These are phyloP conservation scores for Sindora glabra DNA, from an alignment of 306 rosid species.

Conservation along the genomic window DNA sequence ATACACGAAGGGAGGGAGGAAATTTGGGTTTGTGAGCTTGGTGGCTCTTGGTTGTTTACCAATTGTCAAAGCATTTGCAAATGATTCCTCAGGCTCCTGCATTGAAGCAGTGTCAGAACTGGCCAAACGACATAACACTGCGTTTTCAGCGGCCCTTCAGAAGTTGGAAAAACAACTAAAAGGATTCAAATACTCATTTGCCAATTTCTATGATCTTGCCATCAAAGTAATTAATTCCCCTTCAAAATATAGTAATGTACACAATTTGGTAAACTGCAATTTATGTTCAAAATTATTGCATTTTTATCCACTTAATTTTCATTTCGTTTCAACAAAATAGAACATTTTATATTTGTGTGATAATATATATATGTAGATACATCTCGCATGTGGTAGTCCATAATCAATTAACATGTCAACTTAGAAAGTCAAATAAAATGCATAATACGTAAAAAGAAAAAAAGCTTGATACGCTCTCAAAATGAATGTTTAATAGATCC, in stretches of 20 bases:
- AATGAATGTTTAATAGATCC: too few species aligned
- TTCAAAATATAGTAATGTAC: slow-evolving; percentile 29
- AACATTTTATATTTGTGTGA: too few species aligned
- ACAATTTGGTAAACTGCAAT: too few species aligned
- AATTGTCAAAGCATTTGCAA: not conserved
- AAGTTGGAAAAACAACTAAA: not conserved
- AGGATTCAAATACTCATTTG: slow-evolving; percentile 25
- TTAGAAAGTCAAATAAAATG: too few species aligned
- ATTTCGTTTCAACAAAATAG: too few species aligned
- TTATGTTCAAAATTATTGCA: too few species aligned
- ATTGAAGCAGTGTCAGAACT: not conserved
- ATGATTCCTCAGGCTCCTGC: not conserved
- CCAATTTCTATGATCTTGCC: not conserved
- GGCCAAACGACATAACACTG: slow-evolving; percentile 9
- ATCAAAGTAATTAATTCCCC: slow-evolving; percentile 2
- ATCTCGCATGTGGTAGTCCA: too few species aligned
- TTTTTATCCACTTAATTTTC: too few species aligned
- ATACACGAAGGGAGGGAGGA: slow-evolving; percentile 20
- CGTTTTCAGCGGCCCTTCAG: slow-evolving; percentile 5
- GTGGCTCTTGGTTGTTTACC: slow-evolving; percentile 16
- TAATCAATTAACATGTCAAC: too few species aligned
- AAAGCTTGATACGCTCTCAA: too few species aligned
- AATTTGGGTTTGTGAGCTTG: slow-evolving; percentile 1
- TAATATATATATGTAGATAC: too few species aligned
- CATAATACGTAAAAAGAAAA: too few species aligned